These are phyloP conservation scores for Coccomyxa subellipsoidea DNA, from an alignment of 163 green algal species.

Conservation along the genomic window DNA sequence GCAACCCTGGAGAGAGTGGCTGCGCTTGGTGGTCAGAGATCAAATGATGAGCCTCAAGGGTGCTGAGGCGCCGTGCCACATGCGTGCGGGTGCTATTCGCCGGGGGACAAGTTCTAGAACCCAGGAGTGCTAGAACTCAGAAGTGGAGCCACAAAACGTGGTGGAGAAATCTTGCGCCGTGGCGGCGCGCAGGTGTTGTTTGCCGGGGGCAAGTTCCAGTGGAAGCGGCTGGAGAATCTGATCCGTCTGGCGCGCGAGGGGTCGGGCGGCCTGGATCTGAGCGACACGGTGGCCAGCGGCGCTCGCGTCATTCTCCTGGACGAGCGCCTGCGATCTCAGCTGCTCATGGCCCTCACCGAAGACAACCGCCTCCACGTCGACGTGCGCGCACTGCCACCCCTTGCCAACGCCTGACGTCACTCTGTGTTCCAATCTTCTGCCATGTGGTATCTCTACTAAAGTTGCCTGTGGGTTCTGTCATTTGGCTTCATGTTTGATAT, in stretches of 20 bases:
- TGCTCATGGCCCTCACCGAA: slow-evolving; percentile 92
- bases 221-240: slow-evolving; percentile 94
- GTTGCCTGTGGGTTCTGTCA: not conserved
- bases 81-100: too few relatives aligned
- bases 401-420: too few relatives aligned
- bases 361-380: slow-evolving; percentile 89
- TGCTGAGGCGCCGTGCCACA: too few relatives aligned
- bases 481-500: not conserved
- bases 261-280: slow-evolving; percentile 75
- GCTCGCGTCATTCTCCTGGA: slow-evolving; percentile 79
- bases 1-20: too few relatives aligned
- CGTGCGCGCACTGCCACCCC: slow-evolving; percentile 6
- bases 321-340: slow-evolving; percentile 72
- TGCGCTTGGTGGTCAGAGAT: too few relatives aligned
- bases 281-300: slow-evolving; percentile 69
- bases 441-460: not conserved
- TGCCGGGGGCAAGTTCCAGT: slow-evolving; percentile 93
- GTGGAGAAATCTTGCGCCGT: too few relatives aligned
- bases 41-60: too few relatives aligned
- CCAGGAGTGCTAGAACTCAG: too few relatives aligned
- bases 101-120: too few relatives aligned
- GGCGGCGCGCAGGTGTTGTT: slow-evolving; percentile 82
- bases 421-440: too few relatives aligned
- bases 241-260: slow-evolving; percentile 82
- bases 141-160: too few relatives aligned